Conservation (phyloP, 1,284 basidiomycete genomes). For the Coriolopsis trogii region DNA sequence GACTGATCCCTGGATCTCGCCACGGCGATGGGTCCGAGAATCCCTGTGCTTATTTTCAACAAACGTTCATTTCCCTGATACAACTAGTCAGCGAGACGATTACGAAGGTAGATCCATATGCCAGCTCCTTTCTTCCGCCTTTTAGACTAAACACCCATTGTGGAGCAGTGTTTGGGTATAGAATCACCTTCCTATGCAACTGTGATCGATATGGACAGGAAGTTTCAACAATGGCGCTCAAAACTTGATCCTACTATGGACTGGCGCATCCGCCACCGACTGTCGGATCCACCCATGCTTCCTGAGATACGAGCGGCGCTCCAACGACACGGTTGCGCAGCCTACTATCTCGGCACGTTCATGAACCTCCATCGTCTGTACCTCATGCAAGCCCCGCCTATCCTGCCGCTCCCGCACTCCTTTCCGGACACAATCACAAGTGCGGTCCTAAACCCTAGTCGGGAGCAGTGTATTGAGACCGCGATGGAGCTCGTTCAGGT, state of each 20-base stretch:
- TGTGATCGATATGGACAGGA: conserved; percentile 45
- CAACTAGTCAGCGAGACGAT: conserved; percentile 45
- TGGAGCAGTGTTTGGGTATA: conserved; percentile 42
- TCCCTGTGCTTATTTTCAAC: conserved; percentile 39
- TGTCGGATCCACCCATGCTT: conserved; percentile 6
- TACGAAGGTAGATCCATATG: conserved; percentile 36
- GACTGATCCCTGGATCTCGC: conserved; percentile 33
- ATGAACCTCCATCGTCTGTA: conserved; percentile 36
- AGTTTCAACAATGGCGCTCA: conserved; percentile 46
- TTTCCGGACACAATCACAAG: conserved; percentile 4
- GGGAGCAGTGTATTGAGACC: conserved; percentile 32
- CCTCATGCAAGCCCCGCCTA: conserved; percentile 28
- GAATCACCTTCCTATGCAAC: conserved; percentile 38
- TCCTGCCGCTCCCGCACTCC: conserved; percentile 19
- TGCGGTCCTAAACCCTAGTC: conserved; percentile 27
- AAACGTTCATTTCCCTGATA: conserved; percentile 41
- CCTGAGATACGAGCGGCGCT: conserved; percentile 18
- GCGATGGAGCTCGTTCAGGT: conserved; percentile 29
- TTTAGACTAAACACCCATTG: no score
- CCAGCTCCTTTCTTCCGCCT: not conserved
- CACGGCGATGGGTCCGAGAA: conserved; percentile 42
- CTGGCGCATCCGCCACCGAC: conserved; percentile 19
- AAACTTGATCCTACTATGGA: conserved; percentile 36
- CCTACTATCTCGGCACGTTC: conserved; percentile 29
- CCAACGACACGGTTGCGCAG: conserved; percentile 29